Percentiles rank a stretch among this genome's conserved stretches.
phyloP scores from a whole-genome alignment of 176 grass and related monocot species.

The Eragrostis curvula region DNA sequence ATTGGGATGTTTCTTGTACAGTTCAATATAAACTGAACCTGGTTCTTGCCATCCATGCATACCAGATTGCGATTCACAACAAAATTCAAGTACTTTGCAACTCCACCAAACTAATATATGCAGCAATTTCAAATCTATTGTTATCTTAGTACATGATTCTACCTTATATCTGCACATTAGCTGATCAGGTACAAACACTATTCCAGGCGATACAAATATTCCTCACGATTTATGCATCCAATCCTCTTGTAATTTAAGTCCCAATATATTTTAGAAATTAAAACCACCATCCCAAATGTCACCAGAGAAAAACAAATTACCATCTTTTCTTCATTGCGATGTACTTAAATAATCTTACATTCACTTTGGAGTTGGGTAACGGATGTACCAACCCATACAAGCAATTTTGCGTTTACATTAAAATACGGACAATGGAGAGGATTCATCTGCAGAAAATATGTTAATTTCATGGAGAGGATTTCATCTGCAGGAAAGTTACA shows the following conservation, averaged over 20 bases:
- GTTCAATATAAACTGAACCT: not conserved
- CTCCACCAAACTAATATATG: not conserved
- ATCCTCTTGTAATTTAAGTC: not conserved
- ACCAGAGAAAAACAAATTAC: not conserved
- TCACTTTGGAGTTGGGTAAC: not conserved
- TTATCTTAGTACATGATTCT: slow-evolving; percentile 14
- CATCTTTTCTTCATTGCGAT: not conserved
- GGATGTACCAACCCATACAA: not conserved
- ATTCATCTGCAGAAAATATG: slow-evolving; percentile 10
- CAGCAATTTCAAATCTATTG: not conserved
- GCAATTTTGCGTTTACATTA: not conserved
- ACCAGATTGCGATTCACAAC: not conserved
- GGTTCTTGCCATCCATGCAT: not conserved
- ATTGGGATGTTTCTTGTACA: too few relatives aligned
- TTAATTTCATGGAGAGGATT: slow-evolving; percentile 8
- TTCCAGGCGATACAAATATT: not conserved
- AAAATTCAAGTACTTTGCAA: slow-evolving; percentile 1
- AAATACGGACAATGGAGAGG: not conserved
- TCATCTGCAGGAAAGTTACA: slow-evolving; percentile 22
- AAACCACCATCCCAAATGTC: not conserved
- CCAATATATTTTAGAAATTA: not conserved
- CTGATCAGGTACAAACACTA: not conserved
- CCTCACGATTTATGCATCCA: not conserved
- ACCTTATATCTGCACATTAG: slow-evolving; percentile 14
- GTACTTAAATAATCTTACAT: not conserved